Evolutionary conservation across 169 alveolate genomes (phyloP).

Genomic region (Plasmodium adleri): DNA sequence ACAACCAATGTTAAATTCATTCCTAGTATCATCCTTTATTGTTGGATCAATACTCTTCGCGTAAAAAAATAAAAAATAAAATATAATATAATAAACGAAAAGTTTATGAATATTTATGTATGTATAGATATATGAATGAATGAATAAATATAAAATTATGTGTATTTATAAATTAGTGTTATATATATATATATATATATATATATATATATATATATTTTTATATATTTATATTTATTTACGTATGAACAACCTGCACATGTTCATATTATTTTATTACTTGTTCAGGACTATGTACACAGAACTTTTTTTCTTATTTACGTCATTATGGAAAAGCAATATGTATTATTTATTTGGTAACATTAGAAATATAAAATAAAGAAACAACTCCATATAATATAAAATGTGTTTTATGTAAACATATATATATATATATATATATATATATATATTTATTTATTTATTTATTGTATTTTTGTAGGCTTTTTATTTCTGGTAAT

Average conservation of each 20-base stretch:
- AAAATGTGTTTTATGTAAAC: neutral
- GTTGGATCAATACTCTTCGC: slow-evolving; percentile 89
- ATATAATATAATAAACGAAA: neutral
- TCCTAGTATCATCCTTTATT: slow-evolving; percentile 79
- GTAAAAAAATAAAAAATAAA: slow-evolving; percentile 33
- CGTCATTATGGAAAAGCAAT: slow-evolving; percentile 88
- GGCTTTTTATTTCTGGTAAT: slow-evolving; percentile 79
- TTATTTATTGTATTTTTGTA: slow-evolving; percentile 2
- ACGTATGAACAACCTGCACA: too few species aligned
- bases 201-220: neutral
- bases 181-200: slow-evolving; percentile 1
- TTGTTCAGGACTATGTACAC: slow-evolving; percentile 82
- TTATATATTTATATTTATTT: too few species aligned
- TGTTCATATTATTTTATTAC: neutral
- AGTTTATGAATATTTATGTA: neutral
- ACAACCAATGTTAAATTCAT: slow-evolving; percentile 87
- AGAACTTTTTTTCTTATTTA: slow-evolving; percentile 83
- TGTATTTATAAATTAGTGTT: neutral
- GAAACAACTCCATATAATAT: neutral
- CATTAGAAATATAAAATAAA: neutral
- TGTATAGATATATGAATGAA: neutral
- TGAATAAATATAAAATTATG: neutral
- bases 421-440: slow-evolving; percentile 8
- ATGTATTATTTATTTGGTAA: slow-evolving; percentile 87
- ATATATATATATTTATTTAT: slow-evolving; percentile 1